Conservation (phyloP, 2,329 filamentous ascomycete species). For the Tolypocladium cylindrosporum region DNA sequence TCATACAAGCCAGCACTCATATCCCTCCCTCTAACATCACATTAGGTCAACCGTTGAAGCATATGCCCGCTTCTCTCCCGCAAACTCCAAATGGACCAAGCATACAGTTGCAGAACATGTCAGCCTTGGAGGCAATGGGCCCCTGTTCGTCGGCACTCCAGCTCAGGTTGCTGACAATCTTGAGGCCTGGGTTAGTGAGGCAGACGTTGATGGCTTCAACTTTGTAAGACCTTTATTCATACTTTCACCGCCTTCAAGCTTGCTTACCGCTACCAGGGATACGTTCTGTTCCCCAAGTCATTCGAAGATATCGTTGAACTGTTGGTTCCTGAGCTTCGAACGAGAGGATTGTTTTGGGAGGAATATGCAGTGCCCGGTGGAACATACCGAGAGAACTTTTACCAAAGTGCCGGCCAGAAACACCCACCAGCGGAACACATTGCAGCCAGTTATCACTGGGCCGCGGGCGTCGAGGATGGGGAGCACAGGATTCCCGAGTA, state of each 20-base stretch:
- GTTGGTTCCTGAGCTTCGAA: conserved; percentile 52
- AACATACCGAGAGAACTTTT: conserved; percentile 53
- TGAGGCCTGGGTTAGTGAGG: conserved; percentile 57
- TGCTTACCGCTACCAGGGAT: conserved; percentile 31
- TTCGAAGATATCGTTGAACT: conserved; percentile 60
- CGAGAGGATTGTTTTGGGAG: conserved; percentile 47
- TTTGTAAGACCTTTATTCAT: conserved; percentile 37
- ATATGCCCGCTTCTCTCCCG: conserved; percentile 46
- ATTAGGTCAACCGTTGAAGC: conserved; percentile 43
- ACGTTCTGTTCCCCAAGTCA: conserved; percentile 55
- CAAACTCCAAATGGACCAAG: conserved; percentile 61
- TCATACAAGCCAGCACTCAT: no score
- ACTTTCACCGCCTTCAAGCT: not conserved
- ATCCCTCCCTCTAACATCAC: no score
- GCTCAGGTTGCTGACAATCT: conserved; percentile 56
- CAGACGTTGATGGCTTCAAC: conserved; percentile 55
- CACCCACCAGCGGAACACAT: conserved; percentile 42
- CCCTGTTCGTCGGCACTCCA: conserved; percentile 51
- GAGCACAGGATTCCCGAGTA: no score
- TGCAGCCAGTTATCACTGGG: conserved; percentile 37
- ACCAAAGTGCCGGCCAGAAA: conserved; percentile 36
- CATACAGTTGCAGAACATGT: conserved; percentile 58
- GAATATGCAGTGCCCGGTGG: conserved; percentile 44
- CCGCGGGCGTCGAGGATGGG: no score
- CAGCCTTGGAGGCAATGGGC: conserved; percentile 56